phyloP scores from a whole-genome alignment of 2,329 filamentous ascomycete species.

The Diaporthe longicolla region DNA sequence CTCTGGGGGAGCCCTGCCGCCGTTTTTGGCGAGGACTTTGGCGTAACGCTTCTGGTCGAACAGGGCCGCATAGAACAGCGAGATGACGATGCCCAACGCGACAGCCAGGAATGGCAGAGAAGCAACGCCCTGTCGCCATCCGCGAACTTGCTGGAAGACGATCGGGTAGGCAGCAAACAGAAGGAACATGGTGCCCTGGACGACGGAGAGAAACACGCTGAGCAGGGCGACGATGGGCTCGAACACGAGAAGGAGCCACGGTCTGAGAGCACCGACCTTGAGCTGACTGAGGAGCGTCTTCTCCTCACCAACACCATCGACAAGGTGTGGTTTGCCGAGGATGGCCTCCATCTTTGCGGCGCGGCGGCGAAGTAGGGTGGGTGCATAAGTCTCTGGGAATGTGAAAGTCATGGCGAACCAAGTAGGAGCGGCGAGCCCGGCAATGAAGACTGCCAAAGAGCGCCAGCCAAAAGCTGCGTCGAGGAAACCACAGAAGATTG shows the following conservation, averaged over 20 bases:
- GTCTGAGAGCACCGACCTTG: conserved; percentile 56
- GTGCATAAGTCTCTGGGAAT: conserved; percentile 74
- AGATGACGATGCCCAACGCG: conserved; percentile 65
- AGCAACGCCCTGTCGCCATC: conserved; percentile 64
- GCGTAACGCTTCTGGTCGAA: conserved; percentile 61
- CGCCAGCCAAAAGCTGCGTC: conserved; percentile 44
- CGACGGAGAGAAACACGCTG: conserved; percentile 66
- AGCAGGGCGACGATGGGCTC: conserved; percentile 71
- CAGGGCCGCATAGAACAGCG: conserved; percentile 60
- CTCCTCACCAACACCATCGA: conserved; percentile 42
- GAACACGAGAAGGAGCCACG: conserved; percentile 60
- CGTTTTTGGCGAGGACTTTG: conserved; percentile 60
- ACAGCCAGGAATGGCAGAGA: conserved; percentile 71
- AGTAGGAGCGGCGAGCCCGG: conserved; percentile 39
- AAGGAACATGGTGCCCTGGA: conserved; percentile 56
- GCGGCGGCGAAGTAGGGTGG: conserved; percentile 68
- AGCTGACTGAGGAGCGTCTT: conserved; percentile 65
- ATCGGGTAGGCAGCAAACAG: conserved; percentile 61
- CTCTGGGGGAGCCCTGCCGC: conserved; percentile 71
- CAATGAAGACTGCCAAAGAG: conserved; percentile 44
- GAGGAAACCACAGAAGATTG: conserved; percentile 45
- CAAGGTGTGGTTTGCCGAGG: conserved; percentile 47
- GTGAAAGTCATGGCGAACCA: conserved; percentile 67
- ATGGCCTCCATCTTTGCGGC: conserved; percentile 67
- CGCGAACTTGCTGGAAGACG: conserved; percentile 65